Evolutionary conservation across 2,329 filamentous ascomycete species (phyloP).

Genomic region (Fusarium vanettenii): DNA sequence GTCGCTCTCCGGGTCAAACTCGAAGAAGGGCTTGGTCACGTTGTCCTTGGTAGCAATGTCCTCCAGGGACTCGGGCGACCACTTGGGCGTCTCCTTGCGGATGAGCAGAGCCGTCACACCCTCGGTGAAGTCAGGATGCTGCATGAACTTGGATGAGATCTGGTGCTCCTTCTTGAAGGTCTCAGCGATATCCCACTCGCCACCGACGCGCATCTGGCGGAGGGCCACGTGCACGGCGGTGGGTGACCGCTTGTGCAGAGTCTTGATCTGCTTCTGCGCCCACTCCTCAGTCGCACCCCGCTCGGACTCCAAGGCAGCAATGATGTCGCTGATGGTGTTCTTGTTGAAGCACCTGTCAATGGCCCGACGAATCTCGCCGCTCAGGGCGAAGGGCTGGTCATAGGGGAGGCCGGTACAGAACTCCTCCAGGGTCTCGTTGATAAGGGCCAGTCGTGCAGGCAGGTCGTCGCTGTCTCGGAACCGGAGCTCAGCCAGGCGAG

Average conservation of each 20-base stretch:
- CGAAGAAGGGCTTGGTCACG: conserved; percentile 77
- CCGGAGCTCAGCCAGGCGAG: conserved; percentile 86
- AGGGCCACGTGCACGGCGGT: conserved; percentile 88
- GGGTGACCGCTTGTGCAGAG: conserved; percentile 82
- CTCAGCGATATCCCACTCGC: conserved; percentile 82
- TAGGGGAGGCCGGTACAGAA: conserved; percentile 87
- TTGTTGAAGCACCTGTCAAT: conserved; percentile 87
- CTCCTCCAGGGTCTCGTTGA: conserved; percentile 92
- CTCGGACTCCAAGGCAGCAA: conserved; percentile 72
- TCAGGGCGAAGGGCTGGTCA: conserved; percentile 74
- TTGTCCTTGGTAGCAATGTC: conserved; percentile 67
- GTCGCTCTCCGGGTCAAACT: conserved; percentile 54
- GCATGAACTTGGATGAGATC: conserved; percentile 90
- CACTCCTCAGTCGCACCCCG: conserved; percentile 70
- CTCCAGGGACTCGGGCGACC: conserved; percentile 80
- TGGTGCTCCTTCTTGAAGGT: conserved; percentile 88
- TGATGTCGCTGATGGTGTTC: conserved; percentile 75
- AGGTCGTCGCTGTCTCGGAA: conserved; percentile 82
- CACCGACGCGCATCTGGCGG: conserved; percentile 81
- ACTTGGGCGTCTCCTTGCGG: conserved; percentile 75
- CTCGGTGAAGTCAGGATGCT: conserved; percentile 88
- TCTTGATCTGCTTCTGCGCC: conserved; percentile 81
- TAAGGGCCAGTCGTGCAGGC: conserved; percentile 72
- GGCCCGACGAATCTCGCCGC: conserved; percentile 77
- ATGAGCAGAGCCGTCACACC: conserved; percentile 87